Conservation (phyloP, 305 asterid genomes). For the Solanum hybrid region DNA sequence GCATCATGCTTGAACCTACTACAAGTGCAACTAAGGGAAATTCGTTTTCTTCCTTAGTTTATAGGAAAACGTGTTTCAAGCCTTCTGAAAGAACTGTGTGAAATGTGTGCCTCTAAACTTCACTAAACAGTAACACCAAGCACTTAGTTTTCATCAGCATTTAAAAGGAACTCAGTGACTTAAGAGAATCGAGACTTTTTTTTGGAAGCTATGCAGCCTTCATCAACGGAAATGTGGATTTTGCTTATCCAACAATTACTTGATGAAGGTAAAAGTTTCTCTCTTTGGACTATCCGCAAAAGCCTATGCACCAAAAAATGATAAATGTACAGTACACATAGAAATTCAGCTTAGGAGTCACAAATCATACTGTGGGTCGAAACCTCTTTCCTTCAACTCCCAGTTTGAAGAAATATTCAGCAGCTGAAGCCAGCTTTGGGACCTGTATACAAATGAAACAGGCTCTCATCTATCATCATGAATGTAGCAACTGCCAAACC, state of each 20-base stretch:
- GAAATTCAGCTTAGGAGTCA: constrained; percentile 1
- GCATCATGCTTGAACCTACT: neutral
- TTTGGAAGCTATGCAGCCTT: neutral
- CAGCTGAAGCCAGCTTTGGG: constrained; percentile 96
- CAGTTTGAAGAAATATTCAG: constrained; percentile 81
- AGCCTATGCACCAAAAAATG: neutral
- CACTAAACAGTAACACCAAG: neutral
- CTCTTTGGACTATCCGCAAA: neutral
- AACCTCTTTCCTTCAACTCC: constrained; percentile 97
- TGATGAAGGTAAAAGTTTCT: neutral
- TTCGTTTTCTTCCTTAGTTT: neutral
- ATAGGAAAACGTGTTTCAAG: neutral
- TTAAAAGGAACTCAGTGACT: neutral
- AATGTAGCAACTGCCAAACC: constrained; percentile 1
- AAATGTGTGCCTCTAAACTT: neutral
- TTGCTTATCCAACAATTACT: neutral
- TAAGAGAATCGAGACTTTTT: neutral
- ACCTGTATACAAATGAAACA: constrained; percentile 37
- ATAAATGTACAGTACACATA: neutral
- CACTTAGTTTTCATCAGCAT: neutral
- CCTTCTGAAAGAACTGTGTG: neutral
- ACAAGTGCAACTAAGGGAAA: neutral
- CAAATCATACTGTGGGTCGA: constrained; percentile 76
- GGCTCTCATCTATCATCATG: neutral
- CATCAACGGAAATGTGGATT: neutral